Evolutionary conservation across 2,329 filamentous ascomycete species (phyloP).

Genomic region (Penicillium sp.): DNA sequence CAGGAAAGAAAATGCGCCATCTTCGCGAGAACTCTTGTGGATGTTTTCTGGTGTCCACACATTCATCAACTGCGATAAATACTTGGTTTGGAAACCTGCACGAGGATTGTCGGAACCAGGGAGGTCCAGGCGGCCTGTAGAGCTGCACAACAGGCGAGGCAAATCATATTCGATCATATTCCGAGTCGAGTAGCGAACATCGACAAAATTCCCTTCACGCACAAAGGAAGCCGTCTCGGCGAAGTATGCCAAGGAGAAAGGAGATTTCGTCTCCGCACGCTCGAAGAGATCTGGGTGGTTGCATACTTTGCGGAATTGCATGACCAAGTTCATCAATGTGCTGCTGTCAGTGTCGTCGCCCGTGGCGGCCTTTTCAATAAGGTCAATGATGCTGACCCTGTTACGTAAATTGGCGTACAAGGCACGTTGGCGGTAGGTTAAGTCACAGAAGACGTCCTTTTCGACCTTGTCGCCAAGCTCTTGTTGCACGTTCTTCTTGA

Average conservation of each 20-base stretch:
- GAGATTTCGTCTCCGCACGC: slow-evolving; percentile 83
- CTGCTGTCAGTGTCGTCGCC: slow-evolving; percentile 93
- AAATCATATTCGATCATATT: slow-evolving; percentile 81
- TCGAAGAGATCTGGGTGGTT: slow-evolving; percentile 98
- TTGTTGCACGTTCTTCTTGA: slow-evolving; percentile 99
- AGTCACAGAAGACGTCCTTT: slow-evolving; percentile 89
- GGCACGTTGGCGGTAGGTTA: slow-evolving; percentile 92
- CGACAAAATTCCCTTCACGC: slow-evolving; percentile 75
- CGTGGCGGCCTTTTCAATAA: slow-evolving; percentile 93
- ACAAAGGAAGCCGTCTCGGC: slow-evolving; percentile 95
- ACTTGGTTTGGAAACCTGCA: slow-evolving; percentile 77
- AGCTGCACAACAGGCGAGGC: slow-evolving; percentile 76
- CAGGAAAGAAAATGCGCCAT: slow-evolving; percentile 79
- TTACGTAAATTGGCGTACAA: slow-evolving; percentile 90
- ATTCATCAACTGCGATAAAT: slow-evolving; percentile 78
- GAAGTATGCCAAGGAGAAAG: slow-evolving; percentile 78
- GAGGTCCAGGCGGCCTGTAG: slow-evolving; percentile 71
- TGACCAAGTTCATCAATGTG: slow-evolving; percentile 97
- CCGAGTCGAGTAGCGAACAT: slow-evolving; percentile 81
- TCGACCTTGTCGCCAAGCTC: slow-evolving; percentile 99
- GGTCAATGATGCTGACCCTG: slow-evolving; percentile 97
- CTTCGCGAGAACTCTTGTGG: slow-evolving; percentile 56
- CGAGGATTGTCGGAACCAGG: slow-evolving; percentile 67
- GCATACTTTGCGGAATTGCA: slow-evolving; percentile 99
- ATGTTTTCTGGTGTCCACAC: slow-evolving; percentile 83